Percentiles rank a stretch among this genome's conserved stretches.
Conservation (phyloP, 2,329 filamentous ascomycete species). For the Phyllosticta capitalensis region DNA sequence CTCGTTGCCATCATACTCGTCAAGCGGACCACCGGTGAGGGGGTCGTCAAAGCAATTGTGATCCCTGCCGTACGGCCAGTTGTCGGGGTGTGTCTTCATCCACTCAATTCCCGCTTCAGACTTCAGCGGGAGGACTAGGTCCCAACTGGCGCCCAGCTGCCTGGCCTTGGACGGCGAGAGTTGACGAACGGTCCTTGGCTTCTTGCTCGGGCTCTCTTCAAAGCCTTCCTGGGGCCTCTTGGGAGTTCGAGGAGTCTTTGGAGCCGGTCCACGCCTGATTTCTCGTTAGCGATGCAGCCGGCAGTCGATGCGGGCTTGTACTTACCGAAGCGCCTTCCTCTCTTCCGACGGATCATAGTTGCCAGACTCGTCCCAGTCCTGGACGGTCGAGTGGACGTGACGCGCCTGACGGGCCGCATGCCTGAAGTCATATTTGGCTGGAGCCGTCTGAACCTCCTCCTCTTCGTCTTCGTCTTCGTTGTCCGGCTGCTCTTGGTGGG, state of each 20-base stretch:
- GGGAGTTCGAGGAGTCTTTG: no score
- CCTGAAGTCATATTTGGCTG: background rate
- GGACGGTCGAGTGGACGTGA: conserved; percentile 17
- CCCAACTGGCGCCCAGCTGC: conserved; percentile 14
- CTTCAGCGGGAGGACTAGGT: conserved; percentile 18
- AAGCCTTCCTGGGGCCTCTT: background rate
- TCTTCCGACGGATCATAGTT: conserved; percentile 23
- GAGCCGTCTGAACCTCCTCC: background rate
- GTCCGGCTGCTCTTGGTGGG: background rate
- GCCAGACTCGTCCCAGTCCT: conserved; percentile 29
- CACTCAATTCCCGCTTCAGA: conserved; percentile 12
- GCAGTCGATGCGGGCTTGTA: no score
- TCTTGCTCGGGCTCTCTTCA: background rate
- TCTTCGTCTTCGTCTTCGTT: background rate
- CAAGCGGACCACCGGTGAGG: background rate
- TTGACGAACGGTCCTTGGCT: background rate
- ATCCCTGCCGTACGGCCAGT: background rate
- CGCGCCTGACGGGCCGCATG: background rate
- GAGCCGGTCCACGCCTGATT: no score
- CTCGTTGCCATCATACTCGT: background rate
- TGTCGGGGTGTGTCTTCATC: background rate
- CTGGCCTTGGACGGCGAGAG: conserved; percentile 1
- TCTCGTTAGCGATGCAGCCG: no score
- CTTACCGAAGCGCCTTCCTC: background rate
- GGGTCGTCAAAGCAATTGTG: background rate